Conservation (phyloP, 805 yeast species). For the Candida glaebosa region DNA sequence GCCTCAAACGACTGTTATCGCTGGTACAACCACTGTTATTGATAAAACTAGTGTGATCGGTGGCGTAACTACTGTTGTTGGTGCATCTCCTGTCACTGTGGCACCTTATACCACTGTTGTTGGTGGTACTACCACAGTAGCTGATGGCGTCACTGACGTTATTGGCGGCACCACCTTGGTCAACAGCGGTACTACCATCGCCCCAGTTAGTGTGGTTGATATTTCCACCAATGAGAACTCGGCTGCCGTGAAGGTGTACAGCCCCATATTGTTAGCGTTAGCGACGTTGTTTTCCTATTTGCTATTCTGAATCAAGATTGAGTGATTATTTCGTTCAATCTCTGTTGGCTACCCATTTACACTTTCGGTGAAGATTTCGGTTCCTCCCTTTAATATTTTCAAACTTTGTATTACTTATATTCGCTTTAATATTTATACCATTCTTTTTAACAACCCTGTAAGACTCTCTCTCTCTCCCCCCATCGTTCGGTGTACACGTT, state of each 20-base stretch:
- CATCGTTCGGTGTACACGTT: too few relatives aligned
- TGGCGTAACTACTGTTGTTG: background rate
- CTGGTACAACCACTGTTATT: slow-evolving; percentile 1
- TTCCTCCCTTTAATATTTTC: too few relatives aligned
- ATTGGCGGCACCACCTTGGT: background rate
- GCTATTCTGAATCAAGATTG: background rate
- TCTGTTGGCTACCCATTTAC: too few relatives aligned
- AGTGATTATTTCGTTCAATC: too few relatives aligned
- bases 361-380: too few relatives aligned
- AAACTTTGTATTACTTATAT: too few relatives aligned
- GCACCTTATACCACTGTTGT: slow-evolving; percentile 2
- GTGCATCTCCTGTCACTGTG: background rate
- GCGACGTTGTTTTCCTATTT: background rate
- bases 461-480: too few relatives aligned
- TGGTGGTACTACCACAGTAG: background rate
- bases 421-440: too few relatives aligned
- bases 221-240: background rate
- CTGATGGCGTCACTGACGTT: background rate
- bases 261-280: background rate
- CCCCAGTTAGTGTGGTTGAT: background rate
- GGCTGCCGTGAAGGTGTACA: background rate
- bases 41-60: background rate
- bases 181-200: background rate
- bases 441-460: too few relatives aligned
- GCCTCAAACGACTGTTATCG: background rate